A percentile compares a stretch with the other conserved stretches of the same genome.
These are phyloP conservation scores for Pythium pectinolyticum DNA, from an alignment of 352 stramenopile species.

Conservation along the genomic window DNA sequence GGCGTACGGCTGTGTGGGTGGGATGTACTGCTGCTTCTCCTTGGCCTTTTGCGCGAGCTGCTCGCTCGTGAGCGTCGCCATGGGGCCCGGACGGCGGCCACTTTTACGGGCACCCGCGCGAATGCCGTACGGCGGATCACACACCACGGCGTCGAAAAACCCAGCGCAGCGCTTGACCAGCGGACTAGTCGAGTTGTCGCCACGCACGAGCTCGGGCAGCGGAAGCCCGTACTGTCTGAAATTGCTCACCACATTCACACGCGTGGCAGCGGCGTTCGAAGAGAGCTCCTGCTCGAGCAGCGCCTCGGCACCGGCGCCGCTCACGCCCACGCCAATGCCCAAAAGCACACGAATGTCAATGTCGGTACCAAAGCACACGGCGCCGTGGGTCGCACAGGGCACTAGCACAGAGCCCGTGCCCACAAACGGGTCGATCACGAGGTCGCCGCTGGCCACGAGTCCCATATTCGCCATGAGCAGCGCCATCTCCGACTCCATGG, in stretches of 20 bases:
- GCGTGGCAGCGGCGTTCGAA: slow-evolving; percentile 15
- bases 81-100: slow-evolving; percentile 63
- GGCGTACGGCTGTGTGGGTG: slow-evolving; percentile 93
- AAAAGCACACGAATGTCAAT: slow-evolving; percentile 96
- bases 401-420: slow-evolving; percentile 97
- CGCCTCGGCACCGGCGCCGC: slow-evolving; percentile 28
- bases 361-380: slow-evolving; percentile 94
- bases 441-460: slow-evolving; percentile 58
- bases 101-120: slow-evolving; percentile 92
- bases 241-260: slow-evolving; percentile 84
- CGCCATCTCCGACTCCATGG: slow-evolving; percentile 96
- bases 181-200: slow-evolving; percentile 85
- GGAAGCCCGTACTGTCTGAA: slow-evolving; percentile 93
- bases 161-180: slow-evolving; percentile 43
- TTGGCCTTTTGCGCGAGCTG: slow-evolving; percentile 14
- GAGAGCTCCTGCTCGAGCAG: slow-evolving; percentile 6
- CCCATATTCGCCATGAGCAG: slow-evolving; percentile 95
- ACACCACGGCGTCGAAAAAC: slow-evolving; percentile 91
- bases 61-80: slow-evolving; percentile 35
- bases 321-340: slow-evolving; percentile 81
- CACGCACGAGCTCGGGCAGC: slow-evolving; percentile 93
- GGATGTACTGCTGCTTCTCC: slow-evolving; percentile 89
- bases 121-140: slow-evolving; percentile 94
- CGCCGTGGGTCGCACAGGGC: slow-evolving; percentile 90
- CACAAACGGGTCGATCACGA: slow-evolving; percentile 97